Base-by-base conservation (phyloP, 768 basidiomycete species). In the Wakefieldia striispora region DNA sequence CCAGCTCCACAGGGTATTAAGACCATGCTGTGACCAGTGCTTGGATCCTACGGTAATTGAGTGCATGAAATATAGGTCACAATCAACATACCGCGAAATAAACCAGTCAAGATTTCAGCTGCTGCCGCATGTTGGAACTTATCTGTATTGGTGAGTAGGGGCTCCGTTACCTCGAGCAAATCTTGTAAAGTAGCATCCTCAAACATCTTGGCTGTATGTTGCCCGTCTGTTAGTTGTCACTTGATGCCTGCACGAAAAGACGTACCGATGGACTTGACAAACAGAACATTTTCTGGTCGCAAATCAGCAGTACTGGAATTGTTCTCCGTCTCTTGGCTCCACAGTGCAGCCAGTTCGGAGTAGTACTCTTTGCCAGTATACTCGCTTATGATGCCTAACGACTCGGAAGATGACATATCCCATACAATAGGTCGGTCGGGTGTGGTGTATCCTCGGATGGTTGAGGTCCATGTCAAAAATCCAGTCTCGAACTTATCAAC, bases 121-220 rank as follows among this genome's bases (percentile, higher is more conserved):
- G 84, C 84, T 24, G 89, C 89, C 21, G 91, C 79, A 63, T 92
- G 92, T 68, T 91, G 91, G 72, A 86, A 92, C 51, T 89, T 87
- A 59, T 92, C 88, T 16, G 75, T 47, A 42, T 86, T 87, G 29
- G 68, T 71, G 35, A 90, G 69, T 24, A 90, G 61, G 12, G 79
- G 71, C 35, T 93, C 88, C 31, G 86, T 73, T 16, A 74, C 70
- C 13, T 69, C 63, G 27, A 88, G 69, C 19, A 86, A 67, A 21
- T 69, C 69, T 34, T 83, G 77, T 27, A 92, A 58, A 12, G 71
- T 64, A 26, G 72, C 70, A 49, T 72, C 72, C 47, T 79, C 81
- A 50, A 82, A 83, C 62, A 83, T 78, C 65, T 90, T 90, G 43
- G 78, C 90, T 91, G 59, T 36, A 45, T 27, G 36, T 40, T 26